Evolutionary conservation across 73 alveolate genomes (phyloP), one percentile per base, ranked within the genome.

Genomic region (Symbiodinium natans): DNA sequence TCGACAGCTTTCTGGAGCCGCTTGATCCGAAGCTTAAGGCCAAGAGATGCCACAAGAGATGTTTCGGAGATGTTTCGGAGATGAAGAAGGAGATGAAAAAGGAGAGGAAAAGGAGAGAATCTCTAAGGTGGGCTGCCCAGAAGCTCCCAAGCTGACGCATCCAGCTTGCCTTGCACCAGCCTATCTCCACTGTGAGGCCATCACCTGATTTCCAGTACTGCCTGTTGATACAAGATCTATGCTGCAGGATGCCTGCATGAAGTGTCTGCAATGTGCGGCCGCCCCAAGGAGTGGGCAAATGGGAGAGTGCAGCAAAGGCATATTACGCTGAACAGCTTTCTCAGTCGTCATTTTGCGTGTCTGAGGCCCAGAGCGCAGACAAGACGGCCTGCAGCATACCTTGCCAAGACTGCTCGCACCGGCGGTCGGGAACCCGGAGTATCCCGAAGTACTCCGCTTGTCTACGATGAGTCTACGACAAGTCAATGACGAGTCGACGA

Each of bases 111-210:
- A n/a, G n/a, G n/a, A n/a, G n/a, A n/a, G n/a, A n/a, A n/a, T n/a
- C n/a, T n/a, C n/a, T n/a, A n/a, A n/a, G n/a, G n/a, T n/a, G 86
- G 29, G 29, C 54, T 36, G 46, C 29, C 54, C 48, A 36, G 29
- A 23, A 21, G 87, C 48, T 21, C 97, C 97, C 17, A 56, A 90
- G 41, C 88, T 71, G 34, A 54, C 87, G 19, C 87, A 90, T 41
- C 97, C 97, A 25, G 71, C 97, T 13, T 90, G 97, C 39, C 71
- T 52, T 40, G 36, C 36, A 59, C 59, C 54, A 13, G 25, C n/a
- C 88, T 90, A 31, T 41, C 31, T 90, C 56, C 43, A 68, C 52
- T 90, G 97, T 52, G 88, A 90, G 97, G 97, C 21, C 23, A 63
- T 6, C 39, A 63, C 36, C 36, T 23, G 40, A 25, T 63, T 23